These are phyloP conservation scores for Nothopassalora personata DNA, from an alignment of 2,329 filamentous ascomycete genomes.

Conservation along the genomic window DNA sequence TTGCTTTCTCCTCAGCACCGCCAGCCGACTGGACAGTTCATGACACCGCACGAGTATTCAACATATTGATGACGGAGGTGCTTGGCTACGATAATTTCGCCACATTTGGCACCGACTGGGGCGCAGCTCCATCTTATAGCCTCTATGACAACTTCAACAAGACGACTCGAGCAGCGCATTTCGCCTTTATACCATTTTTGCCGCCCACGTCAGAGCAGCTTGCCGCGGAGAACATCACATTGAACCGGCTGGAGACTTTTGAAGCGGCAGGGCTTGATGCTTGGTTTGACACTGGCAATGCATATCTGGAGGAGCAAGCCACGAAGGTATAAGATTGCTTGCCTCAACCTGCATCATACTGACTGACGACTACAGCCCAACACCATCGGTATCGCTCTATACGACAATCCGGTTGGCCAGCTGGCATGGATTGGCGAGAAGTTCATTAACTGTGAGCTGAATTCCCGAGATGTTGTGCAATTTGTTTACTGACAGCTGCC, in stretches of 20 bases:
- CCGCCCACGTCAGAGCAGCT: constrained; percentile 21
- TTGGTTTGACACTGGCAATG: constrained; percentile 33
- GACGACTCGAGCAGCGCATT: constrained; percentile 36
- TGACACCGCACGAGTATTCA: constrained; percentile 35
- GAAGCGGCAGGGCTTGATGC: constrained; percentile 29
- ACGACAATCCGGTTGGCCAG: constrained; percentile 41
- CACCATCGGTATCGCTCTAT: constrained; percentile 37
- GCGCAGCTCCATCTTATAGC: constrained; percentile 36
- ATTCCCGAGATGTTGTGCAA: too few species aligned
- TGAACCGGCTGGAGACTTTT: constrained; percentile 19
- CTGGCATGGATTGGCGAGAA: constrained; percentile 43
- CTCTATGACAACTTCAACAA: constrained; percentile 33
- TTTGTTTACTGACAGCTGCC: constrained; percentile 3
- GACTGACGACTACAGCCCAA: constrained; percentile 25
- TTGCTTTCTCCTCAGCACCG: constrained; percentile 42
- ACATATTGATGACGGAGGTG: constrained; percentile 37
- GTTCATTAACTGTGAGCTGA: neutral
- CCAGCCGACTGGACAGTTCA: constrained; percentile 32
- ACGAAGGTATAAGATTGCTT: constrained; percentile 9
- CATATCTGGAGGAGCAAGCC: constrained; percentile 4
- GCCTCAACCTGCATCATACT: neutral
- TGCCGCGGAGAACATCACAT: constrained; percentile 29
- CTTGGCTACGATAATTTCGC: constrained; percentile 38
- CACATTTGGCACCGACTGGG: constrained; percentile 39
- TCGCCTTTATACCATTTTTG: constrained; percentile 35